These are phyloP conservation scores for Hanseniaspora nectarophila DNA, from an alignment of 805 yeast genomes.

Conservation along the genomic window DNA sequence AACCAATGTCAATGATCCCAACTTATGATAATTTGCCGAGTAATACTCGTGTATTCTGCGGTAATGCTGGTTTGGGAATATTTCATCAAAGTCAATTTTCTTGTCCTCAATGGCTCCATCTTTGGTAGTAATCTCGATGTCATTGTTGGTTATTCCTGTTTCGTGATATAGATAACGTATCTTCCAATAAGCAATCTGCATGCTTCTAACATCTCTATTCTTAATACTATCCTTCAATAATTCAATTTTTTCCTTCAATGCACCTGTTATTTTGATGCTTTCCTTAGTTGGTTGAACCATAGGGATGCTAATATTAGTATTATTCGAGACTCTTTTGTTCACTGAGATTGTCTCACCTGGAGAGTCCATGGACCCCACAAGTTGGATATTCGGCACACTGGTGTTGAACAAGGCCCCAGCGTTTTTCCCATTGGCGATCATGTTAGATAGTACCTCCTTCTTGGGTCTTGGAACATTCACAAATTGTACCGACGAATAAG, in stretches of 20 bases:
- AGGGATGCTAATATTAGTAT: constrained; percentile 57
- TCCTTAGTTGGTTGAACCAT: constrained; percentile 45
- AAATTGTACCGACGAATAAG: constrained; percentile 47
- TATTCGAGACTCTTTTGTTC: constrained; percentile 39
- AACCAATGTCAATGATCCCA: constrained; percentile 55
- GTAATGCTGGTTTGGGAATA: constrained; percentile 23
- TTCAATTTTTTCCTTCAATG: constrained; percentile 67
- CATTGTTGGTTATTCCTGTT: neutral
- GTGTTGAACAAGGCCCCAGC: neutral
- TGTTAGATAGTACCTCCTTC: constrained; percentile 25
- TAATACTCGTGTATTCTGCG: constrained; percentile 53
- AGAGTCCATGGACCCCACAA: constrained; percentile 75
- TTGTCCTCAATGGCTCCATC: neutral
- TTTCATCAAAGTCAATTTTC: neutral
- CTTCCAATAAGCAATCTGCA: constrained; percentile 62
- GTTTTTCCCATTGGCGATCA: constrained; percentile 13
- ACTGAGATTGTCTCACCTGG: constrained; percentile 57
- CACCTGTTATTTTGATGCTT: constrained; percentile 38
- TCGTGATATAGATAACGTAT: constrained; percentile 28
- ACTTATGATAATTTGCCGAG: constrained; percentile 36
- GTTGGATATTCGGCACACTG: constrained; percentile 33
- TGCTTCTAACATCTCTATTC: constrained; percentile 28
- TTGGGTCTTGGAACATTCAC: constrained; percentile 47
- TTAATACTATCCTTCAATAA: constrained; percentile 51
- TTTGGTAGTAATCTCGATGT: neutral